Base-by-base conservation (phyloP, 2,329 filamentous ascomycete species). In the Sporothrix pseudoabietina region DNA sequence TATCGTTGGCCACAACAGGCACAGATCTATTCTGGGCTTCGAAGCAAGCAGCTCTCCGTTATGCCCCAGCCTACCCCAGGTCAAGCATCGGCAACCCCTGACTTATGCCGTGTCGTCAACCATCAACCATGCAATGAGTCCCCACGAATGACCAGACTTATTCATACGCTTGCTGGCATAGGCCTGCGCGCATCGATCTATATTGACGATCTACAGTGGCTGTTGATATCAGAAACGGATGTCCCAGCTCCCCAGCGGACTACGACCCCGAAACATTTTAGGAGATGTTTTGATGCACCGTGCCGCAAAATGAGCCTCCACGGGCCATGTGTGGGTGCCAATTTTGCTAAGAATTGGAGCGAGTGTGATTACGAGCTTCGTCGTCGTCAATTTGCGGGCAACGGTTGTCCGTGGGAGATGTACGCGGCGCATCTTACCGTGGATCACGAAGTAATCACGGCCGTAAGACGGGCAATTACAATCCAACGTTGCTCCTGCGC, bases 181-280 rank as follows among this genome's bases (percentile, higher is more conserved):
- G 47, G 6, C 12, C 14, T n/a, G 12, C 30, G 16, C 30, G 16
- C 19, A 12, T 41, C 35, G 8, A 16, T 32, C 26, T 32, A 26
- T 10, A 32, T 57, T 26, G 35, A 35, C 7, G 35, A 57, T 16
- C 14, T 4, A 3, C 9, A 3, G 9, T 3, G 10, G 8, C 26
- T 5, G 14, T 57, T 16, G 16, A 32, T 57, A 16, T 32, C 14
- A 14, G 26, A 57, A 41, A n/a, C 57, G 57, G 57, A 63, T 16
- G 19, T 32, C 32, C 57, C 19, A 39, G 57, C 32, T 39, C 57
- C 30, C 57, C 57, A 63, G 41, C 57, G 57, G 57, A 63, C 57
- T 39, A 63, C 32, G 35, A 39, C 32, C 19, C 57, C 35, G 57
- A 19, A 22, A 41, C 35, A 63, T 22, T 35, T 39, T 41, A 63